phyloP scores from a whole-genome alignment of 129 eudicot species.

The Artemisia tridentata region DNA sequence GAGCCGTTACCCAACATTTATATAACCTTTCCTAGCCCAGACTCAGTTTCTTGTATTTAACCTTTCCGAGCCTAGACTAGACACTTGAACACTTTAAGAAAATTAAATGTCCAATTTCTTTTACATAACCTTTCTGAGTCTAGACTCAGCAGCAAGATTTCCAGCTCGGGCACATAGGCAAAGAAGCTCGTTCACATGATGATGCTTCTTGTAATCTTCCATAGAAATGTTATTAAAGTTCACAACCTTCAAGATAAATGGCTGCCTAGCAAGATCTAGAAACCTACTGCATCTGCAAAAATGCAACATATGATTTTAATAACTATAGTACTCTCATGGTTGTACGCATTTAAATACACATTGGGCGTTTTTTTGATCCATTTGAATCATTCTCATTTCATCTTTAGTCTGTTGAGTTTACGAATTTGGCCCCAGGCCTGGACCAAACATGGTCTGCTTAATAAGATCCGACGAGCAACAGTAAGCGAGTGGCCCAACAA shows the following conservation, averaged over 20 bases:
- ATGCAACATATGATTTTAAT: not conserved
- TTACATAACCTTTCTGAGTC: conserved; percentile 24
- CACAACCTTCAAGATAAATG: conserved; percentile 17
- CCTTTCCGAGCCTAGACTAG: no score
- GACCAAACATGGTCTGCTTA: no score
- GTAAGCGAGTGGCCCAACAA: no score
- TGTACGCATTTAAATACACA: no score
- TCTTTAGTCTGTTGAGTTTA: no score
- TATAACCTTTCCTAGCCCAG: no score
- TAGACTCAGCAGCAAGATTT: conserved; percentile 16
- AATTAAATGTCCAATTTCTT: not conserved
- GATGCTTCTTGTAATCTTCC: conserved; percentile 5
- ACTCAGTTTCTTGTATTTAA: no score
- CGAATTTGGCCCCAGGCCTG: no score
- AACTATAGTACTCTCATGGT: not conserved
- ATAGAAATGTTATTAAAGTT: not conserved
- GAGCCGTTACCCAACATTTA: no score
- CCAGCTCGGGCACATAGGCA: conserved; percentile 24
- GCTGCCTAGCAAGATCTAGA: not conserved
- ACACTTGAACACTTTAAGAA: not conserved
- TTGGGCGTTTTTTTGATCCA: no score
- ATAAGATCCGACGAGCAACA: no score
- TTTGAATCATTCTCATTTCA: no score
- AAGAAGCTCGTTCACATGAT: not conserved
- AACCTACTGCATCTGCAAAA: conserved; percentile 20